phyloP scores from a whole-genome alignment of 768 basidiomycete genomes.

The Hygrophorus russula region DNA sequence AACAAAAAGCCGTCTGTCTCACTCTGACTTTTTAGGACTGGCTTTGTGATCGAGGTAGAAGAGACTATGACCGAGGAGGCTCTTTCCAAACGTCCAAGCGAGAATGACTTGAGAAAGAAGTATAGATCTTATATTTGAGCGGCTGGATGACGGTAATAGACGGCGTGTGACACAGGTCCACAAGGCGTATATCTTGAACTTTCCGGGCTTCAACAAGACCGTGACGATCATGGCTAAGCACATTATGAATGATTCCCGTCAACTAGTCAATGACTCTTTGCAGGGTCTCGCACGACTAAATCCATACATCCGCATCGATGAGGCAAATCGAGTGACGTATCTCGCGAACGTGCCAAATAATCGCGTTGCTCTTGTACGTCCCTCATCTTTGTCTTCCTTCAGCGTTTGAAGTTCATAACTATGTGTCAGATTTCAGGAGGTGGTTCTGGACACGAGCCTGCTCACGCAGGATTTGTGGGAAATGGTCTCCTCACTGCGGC shows the following conservation, averaged over 20 bases:
- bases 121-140: too few species aligned
- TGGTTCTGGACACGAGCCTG: constrained; percentile 85
- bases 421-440: constrained; percentile 44
- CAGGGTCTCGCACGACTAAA: constrained; percentile 62
- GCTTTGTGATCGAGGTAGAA: too few species aligned
- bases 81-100: too few species aligned
- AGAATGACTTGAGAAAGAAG: too few species aligned
- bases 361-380: constrained; percentile 23
- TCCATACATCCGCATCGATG: constrained; percentile 61
- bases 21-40: too few species aligned
- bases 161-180: too few species aligned
- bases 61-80: too few species aligned
- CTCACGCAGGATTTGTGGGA: constrained; percentile 86
- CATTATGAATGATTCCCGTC: constrained; percentile 59
- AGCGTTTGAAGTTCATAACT: constrained; percentile 65
- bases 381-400: constrained; percentile 46
- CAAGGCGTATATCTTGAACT: too few species aligned
- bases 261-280: constrained; percentile 72
- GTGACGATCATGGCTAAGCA: constrained; percentile 51
- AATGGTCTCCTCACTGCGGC: constrained; percentile 22
- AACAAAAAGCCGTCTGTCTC: too few species aligned
- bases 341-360: neutral
- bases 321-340: constrained; percentile 51
- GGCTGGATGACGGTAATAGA: too few species aligned
- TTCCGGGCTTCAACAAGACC: too few species aligned